These are phyloP conservation scores for Rosa chinensis DNA, from an alignment of 306 rosid species.

Conservation along the genomic window DNA sequence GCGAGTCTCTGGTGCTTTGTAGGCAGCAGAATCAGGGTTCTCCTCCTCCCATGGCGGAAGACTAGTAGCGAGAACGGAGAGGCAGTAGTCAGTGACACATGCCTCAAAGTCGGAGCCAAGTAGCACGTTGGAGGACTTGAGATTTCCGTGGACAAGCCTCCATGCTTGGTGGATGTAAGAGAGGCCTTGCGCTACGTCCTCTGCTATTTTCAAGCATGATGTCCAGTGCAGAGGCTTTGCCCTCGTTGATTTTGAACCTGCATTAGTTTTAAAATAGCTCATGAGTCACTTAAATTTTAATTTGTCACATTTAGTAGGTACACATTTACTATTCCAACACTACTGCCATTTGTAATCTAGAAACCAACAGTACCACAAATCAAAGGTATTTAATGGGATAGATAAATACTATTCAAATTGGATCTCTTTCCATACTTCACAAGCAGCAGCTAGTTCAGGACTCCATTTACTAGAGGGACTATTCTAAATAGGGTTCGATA, in stretches of 20 bases:
- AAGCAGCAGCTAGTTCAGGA: too few relatives aligned
- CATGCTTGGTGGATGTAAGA: conserved; percentile 97
- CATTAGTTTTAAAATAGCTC: background rate
- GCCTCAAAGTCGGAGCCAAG: conserved; percentile 91
- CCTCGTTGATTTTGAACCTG: conserved; percentile 77
- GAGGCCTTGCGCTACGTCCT: conserved; percentile 88
- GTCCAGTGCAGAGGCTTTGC: conserved; percentile 96
- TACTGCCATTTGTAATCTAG: background rate
- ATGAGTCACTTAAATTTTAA: background rate
- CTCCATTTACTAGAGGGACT: background rate
- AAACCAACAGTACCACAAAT: background rate
- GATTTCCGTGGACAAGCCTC: conserved; percentile 92
- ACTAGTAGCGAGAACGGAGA: conserved; percentile 47
- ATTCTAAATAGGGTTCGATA: background rate
- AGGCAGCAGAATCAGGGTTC: conserved; percentile 46
- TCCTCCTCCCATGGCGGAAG: conserved; percentile 24
- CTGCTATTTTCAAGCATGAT: conserved; percentile 91
- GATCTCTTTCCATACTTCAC: too few relatives aligned
- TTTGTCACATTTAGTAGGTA: background rate
- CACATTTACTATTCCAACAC: background rate
- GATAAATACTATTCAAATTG: background rate
- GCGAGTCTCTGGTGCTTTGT: conserved; percentile 73
- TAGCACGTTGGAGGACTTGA: conserved; percentile 77
- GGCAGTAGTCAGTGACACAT: conserved; percentile 78
- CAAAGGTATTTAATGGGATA: background rate